Evolutionary conservation across 768 basidiomycete genomes (phyloP).

Genomic region (Kwoniella sp.): DNA sequence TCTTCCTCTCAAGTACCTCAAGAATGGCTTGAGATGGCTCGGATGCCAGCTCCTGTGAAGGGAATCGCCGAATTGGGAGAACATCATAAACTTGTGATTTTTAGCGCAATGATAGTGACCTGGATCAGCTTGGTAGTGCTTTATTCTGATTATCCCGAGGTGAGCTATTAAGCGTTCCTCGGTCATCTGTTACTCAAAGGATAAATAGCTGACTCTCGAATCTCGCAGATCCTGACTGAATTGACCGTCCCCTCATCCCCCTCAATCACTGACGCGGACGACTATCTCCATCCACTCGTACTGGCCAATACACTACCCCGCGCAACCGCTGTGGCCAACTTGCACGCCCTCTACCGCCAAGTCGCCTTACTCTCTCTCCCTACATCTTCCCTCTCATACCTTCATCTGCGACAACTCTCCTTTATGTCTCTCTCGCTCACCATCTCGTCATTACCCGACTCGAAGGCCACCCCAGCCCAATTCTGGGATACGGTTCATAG

Average conservation of each 20-base stretch:
- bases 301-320: conserved; percentile 20
- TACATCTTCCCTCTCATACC: conserved; percentile 1
- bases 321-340: background rate
- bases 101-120: conserved; percentile 25
- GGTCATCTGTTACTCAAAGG: background rate
- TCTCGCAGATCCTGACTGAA: background rate
- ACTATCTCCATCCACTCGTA: conserved; percentile 19
- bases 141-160: conserved; percentile 1
- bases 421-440: conserved; percentile 13
- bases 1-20: conserved; percentile 8
- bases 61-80: conserved; percentile 10
- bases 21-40: conserved; percentile 22
- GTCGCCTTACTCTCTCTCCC: conserved; percentile 7
- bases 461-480: conserved; percentile 19
- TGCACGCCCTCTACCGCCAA: conserved; percentile 20
- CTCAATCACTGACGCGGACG: background rate
- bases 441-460: conserved; percentile 7
- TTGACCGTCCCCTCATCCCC: background rate
- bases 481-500: conserved; percentile 32
- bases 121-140: conserved; percentile 30
- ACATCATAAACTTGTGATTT: conserved; percentile 10
- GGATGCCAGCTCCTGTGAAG: conserved; percentile 18
- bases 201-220: background rate
- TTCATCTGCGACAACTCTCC: conserved; percentile 12
- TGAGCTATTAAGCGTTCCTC: no score